phyloP scores from a whole-genome alignment of 371 early-diverging fungal genomes.

The Saksenaea oblongispora region DNA sequence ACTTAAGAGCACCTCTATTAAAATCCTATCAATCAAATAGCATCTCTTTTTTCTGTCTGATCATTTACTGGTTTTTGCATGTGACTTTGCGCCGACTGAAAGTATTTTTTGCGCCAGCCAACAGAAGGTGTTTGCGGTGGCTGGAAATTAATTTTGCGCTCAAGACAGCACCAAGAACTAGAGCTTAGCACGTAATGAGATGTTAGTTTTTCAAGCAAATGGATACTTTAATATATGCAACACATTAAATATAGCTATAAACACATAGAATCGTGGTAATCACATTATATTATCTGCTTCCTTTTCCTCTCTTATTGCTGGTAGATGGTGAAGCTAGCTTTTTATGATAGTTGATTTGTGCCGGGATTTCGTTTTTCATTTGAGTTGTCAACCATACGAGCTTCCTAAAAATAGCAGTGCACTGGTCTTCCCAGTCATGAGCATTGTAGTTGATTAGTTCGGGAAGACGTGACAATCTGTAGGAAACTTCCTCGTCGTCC shows the following conservation, averaged over 20 bases:
- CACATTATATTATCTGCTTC: neutral
- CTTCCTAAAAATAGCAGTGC: neutral
- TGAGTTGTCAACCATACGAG: conserved; percentile 1
- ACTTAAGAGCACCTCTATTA: too few relatives aligned
- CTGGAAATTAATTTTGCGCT: conserved; percentile 1
- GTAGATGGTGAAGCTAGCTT: neutral
- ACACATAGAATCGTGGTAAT: conserved; percentile 2
- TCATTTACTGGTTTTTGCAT: neutral
- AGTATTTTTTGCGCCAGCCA: conserved; percentile 1
- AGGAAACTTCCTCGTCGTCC: neutral
- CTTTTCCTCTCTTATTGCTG: conserved; percentile 1
- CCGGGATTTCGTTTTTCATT: neutral
- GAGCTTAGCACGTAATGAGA: neutral
- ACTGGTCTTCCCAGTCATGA: neutral
- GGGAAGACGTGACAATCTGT: conserved; percentile 2
- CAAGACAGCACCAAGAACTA: too few relatives aligned
- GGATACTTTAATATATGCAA: neutral
- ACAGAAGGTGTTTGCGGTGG: neutral
- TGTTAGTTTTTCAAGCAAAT: neutral
- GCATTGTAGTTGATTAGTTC: neutral
- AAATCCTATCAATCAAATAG: too few relatives aligned
- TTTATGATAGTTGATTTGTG: neutral
- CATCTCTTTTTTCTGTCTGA: too few relatives aligned
- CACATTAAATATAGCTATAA: neutral
- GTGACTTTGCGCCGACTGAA: too few relatives aligned